Evolutionary conservation across 2,329 filamentous ascomycete genomes (phyloP).

Genomic region (Dissoconium aciculare): DNA sequence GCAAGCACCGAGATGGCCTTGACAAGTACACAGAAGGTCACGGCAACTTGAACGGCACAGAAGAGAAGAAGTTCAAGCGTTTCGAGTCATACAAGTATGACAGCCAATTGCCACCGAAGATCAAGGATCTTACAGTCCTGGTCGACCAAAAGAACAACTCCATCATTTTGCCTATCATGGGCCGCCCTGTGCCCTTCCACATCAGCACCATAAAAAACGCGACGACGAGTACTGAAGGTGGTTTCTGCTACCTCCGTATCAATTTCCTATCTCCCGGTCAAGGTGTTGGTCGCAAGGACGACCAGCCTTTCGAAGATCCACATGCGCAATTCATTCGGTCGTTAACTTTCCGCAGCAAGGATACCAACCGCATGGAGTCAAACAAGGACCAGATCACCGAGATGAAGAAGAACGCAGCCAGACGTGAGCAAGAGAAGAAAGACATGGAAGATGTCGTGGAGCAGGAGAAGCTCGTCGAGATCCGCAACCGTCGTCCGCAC

Average conservation of each 20-base stretch:
- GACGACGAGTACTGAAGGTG: constrained; percentile 90
- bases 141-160: constrained; percentile 84
- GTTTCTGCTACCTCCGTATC: constrained; percentile 85
- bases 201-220: constrained; percentile 98
- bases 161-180: constrained; percentile 91
- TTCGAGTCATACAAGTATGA: constrained; percentile 99
- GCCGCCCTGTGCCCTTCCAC: constrained; percentile 91
- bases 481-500: constrained; percentile 80
- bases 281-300: constrained; percentile 91
- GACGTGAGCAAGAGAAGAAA: constrained; percentile 96
- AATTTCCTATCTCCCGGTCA: constrained; percentile 96
- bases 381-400: constrained; percentile 89
- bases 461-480: constrained; percentile 91
- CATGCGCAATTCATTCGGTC: constrained; percentile 91
- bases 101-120: constrained; percentile 71
- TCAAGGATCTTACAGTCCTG: constrained; percentile 75
- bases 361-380: constrained; percentile 75
- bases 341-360: constrained; percentile 82
- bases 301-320: constrained; percentile 93
- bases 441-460: constrained; percentile 98
- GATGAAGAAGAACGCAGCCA: constrained; percentile 81
- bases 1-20: constrained; percentile 81
- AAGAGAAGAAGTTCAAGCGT: constrained; percentile 95
- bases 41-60: constrained; percentile 70
- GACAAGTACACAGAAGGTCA: constrained; percentile 75